Percentiles rank a stretch among this genome's conserved stretches.
These are phyloP conservation scores for Candida qinlingensis DNA, from an alignment of 805 yeast genomes.

Conservation along the genomic window DNA sequence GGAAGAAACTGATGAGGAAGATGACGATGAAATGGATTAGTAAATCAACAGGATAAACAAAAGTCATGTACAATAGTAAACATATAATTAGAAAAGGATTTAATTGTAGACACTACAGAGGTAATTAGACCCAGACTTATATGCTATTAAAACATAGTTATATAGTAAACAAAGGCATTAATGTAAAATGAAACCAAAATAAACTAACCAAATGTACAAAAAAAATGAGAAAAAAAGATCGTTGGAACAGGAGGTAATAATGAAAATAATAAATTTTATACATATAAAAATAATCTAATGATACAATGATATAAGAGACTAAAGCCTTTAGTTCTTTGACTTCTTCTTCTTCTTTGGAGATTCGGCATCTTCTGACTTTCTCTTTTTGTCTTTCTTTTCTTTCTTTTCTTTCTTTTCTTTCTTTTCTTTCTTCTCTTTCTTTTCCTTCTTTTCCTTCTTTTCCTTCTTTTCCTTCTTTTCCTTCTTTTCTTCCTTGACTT, in stretches of 20 bases:
- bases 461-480: constrained; percentile 47
- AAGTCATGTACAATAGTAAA: neutral
- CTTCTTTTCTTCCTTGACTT: constrained; percentile 36
- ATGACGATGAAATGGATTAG: constrained; percentile 19
- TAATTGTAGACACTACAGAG: neutral
- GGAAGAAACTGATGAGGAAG: constrained; percentile 48
- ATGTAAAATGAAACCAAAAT: neutral
- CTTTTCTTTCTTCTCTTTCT: constrained; percentile 46
- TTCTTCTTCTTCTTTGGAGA: constrained; percentile 34
- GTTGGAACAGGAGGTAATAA: neutral
- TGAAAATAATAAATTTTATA: neutral
- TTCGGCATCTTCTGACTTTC: constrained; percentile 29
- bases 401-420: constrained; percentile 48
- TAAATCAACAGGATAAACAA: neutral
- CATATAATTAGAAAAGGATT: neutral
- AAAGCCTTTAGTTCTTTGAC: constrained; percentile 13
- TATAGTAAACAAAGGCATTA: neutral
- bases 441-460: constrained; percentile 45
- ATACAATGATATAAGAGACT: neutral
- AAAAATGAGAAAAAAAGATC: constrained; percentile 1
- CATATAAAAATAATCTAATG: constrained; percentile 3
- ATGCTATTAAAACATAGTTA: constrained; percentile 7
- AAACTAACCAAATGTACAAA: constrained; percentile 3
- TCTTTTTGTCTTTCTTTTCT: constrained; percentile 47
- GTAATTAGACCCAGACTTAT: neutral